Evolutionary conservation across 345 rosid species (phyloP).

Genomic region (Angophora floribunda): DNA sequence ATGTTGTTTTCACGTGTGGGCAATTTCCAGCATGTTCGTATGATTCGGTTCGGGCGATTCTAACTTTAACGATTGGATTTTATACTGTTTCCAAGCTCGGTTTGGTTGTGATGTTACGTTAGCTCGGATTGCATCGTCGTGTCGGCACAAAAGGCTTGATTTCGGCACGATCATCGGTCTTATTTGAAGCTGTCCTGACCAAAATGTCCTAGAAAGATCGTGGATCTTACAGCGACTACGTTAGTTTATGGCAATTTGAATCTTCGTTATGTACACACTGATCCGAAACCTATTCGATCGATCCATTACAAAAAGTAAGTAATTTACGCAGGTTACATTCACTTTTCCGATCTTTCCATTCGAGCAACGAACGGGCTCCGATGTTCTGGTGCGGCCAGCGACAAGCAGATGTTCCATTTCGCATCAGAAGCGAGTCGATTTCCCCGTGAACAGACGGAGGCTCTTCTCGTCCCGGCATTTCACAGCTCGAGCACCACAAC

Average conservation of each 20-base stretch:
- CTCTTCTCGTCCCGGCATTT: background rate
- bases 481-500: constrained; percentile 91
- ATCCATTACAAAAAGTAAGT: background rate
- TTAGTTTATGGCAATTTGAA: background rate
- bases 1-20: background rate
- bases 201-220: background rate
- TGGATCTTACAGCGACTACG: background rate
- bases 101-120: background rate
- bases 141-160: background rate
- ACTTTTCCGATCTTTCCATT: background rate
- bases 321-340: background rate
- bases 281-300: background rate
- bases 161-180: background rate
- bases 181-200: background rate
- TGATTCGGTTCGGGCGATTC: background rate
- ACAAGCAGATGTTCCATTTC: background rate
- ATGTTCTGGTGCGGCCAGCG: background rate
- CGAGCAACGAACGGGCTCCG: background rate
- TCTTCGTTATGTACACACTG: background rate
- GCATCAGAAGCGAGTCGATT: background rate
- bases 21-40: background rate
- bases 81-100: background rate
- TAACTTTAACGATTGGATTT: background rate
- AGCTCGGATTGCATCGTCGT: background rate
- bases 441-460: background rate